These are phyloP conservation scores for Inga oerstediana DNA, from an alignment of 306 rosid genomes.

Conservation along the genomic window DNA sequence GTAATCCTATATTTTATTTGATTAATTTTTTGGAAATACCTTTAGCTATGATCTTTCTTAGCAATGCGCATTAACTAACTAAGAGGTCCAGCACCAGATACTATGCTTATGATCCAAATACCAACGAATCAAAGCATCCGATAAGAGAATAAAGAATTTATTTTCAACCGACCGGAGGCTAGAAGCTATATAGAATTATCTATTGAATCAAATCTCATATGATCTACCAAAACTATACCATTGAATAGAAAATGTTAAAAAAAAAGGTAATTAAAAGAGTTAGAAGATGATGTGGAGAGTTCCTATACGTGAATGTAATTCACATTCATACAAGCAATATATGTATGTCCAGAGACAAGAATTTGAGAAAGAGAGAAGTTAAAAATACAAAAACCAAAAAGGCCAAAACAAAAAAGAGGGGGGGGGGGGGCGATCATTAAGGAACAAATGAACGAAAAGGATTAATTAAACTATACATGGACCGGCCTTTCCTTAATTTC, in stretches of 20 bases:
- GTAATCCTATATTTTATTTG: neutral
- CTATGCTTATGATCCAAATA: neutral
- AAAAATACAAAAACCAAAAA: neutral
- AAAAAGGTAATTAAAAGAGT: neutral
- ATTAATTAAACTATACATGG: neutral
- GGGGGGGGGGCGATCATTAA: neutral
- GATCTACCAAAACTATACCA: neutral
- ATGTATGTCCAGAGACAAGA: neutral
- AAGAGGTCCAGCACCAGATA: neutral
- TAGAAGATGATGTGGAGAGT: neutral
- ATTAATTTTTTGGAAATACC: neutral
- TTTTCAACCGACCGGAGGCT: neutral
- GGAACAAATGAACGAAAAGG: constrained; percentile 16
- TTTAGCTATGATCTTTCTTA: neutral
- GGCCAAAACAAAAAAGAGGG: neutral
- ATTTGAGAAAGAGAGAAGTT: neutral
- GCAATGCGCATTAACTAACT: neutral
- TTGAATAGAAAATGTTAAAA: neutral
- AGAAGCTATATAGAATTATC: neutral
- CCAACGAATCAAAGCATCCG: neutral
- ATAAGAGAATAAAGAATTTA: neutral
- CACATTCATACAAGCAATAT: neutral
- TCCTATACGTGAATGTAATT: neutral
- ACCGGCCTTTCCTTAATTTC: neutral
- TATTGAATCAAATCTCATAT: neutral